Evolutionary conservation across 441 rosid genomes (phyloP).

Genomic region (Kokia cookei): DNA sequence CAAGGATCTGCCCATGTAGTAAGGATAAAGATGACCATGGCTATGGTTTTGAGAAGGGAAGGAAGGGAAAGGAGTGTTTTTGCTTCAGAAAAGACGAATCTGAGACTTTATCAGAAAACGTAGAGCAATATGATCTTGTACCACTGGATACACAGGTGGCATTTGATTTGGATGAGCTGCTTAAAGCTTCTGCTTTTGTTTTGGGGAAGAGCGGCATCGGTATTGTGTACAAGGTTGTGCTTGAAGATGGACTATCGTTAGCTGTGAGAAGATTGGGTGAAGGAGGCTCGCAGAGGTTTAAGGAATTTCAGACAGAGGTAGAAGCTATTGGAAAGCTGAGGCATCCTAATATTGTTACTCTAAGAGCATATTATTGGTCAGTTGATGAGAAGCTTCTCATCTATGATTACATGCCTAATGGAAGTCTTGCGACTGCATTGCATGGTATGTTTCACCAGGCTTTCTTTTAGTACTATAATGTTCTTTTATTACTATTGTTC

Average conservation of each 20-base stretch:
- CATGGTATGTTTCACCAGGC: constrained; percentile 52
- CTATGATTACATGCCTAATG: constrained; percentile 75
- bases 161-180: constrained; percentile 88
- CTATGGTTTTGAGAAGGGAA: constrained; percentile 51
- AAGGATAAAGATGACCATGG: constrained; percentile 33
- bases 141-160: constrained; percentile 79
- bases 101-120: constrained; percentile 69
- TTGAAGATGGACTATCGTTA: constrained; percentile 86
- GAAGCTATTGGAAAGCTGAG: constrained; percentile 95
- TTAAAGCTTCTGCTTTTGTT: constrained; percentile 97
- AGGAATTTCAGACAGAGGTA: constrained; percentile 96
- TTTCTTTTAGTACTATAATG: not conserved
- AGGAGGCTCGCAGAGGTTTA: constrained; percentile 97
- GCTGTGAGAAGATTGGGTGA: constrained; percentile 96
- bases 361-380: constrained; percentile 96
- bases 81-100: constrained; percentile 88
- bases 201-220: constrained; percentile 96
- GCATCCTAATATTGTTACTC: constrained; percentile 84
- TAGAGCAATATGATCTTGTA: constrained; percentile 80
- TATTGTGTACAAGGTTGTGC: constrained; percentile 92
- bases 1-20: constrained; percentile 50
- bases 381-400: constrained; percentile 96
- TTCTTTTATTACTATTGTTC: not conserved
- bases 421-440: constrained; percentile 83
- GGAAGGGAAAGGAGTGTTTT: constrained; percentile 62